Evolutionary conservation across 176 grass and related monocot species (phyloP).

Genomic region (Ensete ventricosum): DNA sequence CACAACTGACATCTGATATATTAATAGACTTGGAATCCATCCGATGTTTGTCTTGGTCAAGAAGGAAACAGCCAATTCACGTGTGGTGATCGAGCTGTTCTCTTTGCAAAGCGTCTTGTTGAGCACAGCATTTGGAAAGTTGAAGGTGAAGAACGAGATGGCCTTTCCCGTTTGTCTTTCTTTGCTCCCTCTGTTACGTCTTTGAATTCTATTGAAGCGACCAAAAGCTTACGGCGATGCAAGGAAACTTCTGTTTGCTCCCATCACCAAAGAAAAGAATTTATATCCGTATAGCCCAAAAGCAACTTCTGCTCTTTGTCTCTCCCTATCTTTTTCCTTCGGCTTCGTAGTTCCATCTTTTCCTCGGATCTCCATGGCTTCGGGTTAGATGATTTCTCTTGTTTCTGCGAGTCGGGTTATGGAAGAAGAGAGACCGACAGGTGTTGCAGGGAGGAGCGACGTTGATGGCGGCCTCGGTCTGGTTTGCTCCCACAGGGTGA

Average conservation of each 20-base stretch:
- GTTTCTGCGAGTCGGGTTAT: not conserved
- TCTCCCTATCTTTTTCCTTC: too few species aligned
- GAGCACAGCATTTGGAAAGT: not conserved
- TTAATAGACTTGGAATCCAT: not conserved
- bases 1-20: not conserved
- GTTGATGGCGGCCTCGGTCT: not conserved
- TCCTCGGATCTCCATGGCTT: too few species aligned
- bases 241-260: not conserved
- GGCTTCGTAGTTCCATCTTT: too few species aligned
- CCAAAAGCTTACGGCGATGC: not conserved
- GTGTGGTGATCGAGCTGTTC: too few species aligned
- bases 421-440: not conserved
- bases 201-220: constrained; percentile 4
- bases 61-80: too few species aligned
- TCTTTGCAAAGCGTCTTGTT: not conserved
- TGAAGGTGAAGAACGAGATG: not conserved
- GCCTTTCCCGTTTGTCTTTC: not conserved
- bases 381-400: too few species aligned
- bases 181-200: not conserved
- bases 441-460: not conserved
- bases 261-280: too few species aligned
- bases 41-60: too few species aligned
- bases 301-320: too few species aligned
- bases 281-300: too few species aligned
- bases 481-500: not conserved